Base-by-base conservation (phyloP, 2,329 filamentous ascomycete species). In the Botrytis fabae region DNA sequence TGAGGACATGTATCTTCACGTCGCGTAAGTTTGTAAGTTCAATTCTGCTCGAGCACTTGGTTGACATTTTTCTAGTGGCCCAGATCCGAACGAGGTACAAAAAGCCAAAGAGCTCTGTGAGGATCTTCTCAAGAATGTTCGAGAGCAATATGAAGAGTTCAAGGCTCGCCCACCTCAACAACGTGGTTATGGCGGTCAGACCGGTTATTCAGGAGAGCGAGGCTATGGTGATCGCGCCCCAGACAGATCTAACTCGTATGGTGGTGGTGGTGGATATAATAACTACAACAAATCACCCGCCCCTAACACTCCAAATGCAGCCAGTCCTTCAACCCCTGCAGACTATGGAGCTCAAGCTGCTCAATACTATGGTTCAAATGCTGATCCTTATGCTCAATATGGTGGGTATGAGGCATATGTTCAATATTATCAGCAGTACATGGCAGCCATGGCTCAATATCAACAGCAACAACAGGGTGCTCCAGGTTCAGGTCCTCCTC, bases 1-100 rank as follows among this genome's bases (percentile, higher is more conserved):
- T 65, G 95, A 98, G 81, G 90, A 94, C 3, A 98, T 99, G 94
- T 98, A 94, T 80, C 87, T 99, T 63, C 95, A 98, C 82, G 95
- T 98, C 77, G 93, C 96, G 92, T 97, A 87, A 82, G 92, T 87
- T 42, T 75, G 35, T 28, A 57, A 35, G 10, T 14, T 69, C 14
- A 14, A 25, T 42, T 64, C 20, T 61, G 9, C 57, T 40, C 35
- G 66, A 18, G 14, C 22, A 70, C 8, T 1, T 64, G 69, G 40
- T 74, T 76, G 46, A 75, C 46, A 57, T 54, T 38, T 40, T 71
- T 65, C 46, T 76, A 97, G 94, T 75, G 95, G 95, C 8, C 96
- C 96, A 10, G 94, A 98, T 80, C 88, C 93, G 25, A 88, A 89
- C 75, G 94, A 97, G 85, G 95, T 99, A 48, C 88, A 94, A 74